phyloP scores from a whole-genome alignment of 208 protist genomes.

The Crithidia mellificae region DNA sequence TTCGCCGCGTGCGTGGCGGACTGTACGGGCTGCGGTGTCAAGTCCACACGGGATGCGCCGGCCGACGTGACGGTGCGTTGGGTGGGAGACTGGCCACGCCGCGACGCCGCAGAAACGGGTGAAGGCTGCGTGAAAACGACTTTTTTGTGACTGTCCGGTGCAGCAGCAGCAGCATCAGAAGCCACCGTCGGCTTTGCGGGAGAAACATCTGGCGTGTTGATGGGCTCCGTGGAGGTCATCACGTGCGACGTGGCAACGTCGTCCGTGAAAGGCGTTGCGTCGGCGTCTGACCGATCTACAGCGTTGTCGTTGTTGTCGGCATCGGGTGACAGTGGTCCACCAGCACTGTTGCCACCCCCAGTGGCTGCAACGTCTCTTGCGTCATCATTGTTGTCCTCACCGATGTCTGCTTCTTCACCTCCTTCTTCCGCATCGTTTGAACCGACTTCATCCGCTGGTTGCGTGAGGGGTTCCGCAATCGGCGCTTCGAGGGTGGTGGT shows the following conservation, averaged over 20 bases:
- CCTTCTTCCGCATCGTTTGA: too few species aligned
- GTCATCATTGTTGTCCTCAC: too few species aligned
- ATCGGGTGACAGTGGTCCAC: neutral
- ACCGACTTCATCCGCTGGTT: neutral
- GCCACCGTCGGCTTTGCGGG: neutral
- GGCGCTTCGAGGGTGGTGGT: neutral
- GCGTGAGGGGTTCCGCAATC: neutral
- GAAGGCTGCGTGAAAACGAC: conserved; percentile 1
- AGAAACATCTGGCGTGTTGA: neutral
- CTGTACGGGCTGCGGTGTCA: neutral
- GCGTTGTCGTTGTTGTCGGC: neutral
- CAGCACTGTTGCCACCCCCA: too few species aligned
- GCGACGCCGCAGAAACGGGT: neutral
- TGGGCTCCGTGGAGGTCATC: neutral
- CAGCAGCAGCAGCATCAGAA: too few species aligned
- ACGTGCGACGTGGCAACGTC: neutral
- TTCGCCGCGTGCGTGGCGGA: neutral
- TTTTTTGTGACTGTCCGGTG: neutral
- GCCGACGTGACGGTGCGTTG: neutral
- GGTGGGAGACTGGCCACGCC: neutral
- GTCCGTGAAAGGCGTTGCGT: neutral
- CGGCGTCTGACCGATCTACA: neutral
- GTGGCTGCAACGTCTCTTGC: too few species aligned
- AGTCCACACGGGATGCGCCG: neutral
- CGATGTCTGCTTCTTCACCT: neutral